Evolutionary conservation across 306 rosid genomes (phyloP).

Genomic region (Cicer pinnatifidum): DNA sequence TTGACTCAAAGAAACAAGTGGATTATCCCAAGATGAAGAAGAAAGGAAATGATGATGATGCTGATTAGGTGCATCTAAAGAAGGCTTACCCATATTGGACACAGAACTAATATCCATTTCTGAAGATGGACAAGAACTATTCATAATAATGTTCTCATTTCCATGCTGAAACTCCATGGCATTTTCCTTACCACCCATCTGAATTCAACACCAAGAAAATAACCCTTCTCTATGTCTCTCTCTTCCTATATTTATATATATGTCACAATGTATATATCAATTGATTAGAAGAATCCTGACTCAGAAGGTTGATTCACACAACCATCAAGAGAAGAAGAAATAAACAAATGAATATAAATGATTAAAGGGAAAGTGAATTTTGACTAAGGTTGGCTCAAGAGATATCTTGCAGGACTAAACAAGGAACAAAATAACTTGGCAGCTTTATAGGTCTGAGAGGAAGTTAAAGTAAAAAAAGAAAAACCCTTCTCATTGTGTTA

Average conservation of each 20-base stretch:
- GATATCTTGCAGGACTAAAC: conserved; percentile 89
- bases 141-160: conserved; percentile 54
- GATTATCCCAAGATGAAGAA: conserved; percentile 87
- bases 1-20: conserved; percentile 74
- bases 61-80: conserved; percentile 54
- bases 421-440: conserved; percentile 80
- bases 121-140: conserved; percentile 41
- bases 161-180: conserved; percentile 71
- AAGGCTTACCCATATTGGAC: conserved; percentile 58
- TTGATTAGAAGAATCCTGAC: conserved; percentile 46
- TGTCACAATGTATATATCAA: conserved; percentile 1
- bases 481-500: conserved; percentile 53
- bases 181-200: conserved; percentile 77
- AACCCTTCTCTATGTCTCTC: conserved; percentile 31
- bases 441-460: conserved; percentile 83
- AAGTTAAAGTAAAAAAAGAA: conserved; percentile 82
- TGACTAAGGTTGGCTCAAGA: conserved; percentile 66
- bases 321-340: conserved; percentile 39
- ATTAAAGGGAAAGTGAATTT: conserved; percentile 73
- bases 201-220: conserved; percentile 47
- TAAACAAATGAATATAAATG: conserved; percentile 46
- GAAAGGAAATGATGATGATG: conserved; percentile 60
- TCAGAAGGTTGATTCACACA: conserved; percentile 49
- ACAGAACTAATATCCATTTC: conserved; percentile 64
- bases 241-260: conserved; percentile 7